Evolutionary conservation across 768 basidiomycete species (phyloP).

Genomic region (Lentinula edodes): DNA sequence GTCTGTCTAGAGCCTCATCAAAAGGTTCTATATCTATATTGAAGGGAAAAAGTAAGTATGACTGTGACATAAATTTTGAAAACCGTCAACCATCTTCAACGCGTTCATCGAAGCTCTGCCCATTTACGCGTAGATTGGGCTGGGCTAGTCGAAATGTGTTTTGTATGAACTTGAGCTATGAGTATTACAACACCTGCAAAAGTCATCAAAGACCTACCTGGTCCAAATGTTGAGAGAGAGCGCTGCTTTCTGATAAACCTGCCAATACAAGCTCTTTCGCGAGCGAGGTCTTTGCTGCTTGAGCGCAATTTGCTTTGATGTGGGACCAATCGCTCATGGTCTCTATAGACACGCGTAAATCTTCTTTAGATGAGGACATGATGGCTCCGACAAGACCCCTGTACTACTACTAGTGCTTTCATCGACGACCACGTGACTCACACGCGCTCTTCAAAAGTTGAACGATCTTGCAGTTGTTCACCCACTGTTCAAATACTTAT

Average conservation of each 20-base stretch:
- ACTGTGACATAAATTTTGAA: background rate
- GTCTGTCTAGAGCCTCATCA: slow-evolving; percentile 3
- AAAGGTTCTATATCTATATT: slow-evolving; percentile 1
- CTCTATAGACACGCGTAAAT: slow-evolving; percentile 3
- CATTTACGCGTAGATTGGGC: slow-evolving; percentile 6
- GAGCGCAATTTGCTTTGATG: background rate
- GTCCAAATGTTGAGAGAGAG: slow-evolving; percentile 4
- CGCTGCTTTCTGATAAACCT: background rate
- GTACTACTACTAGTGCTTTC: background rate
- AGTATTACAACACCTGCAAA: background rate
- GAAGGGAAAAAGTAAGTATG: background rate
- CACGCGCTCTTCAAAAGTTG: background rate
- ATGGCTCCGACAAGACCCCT: background rate
- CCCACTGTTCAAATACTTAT: background rate
- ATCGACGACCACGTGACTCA: background rate
- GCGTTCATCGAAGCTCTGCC: slow-evolving; percentile 1
- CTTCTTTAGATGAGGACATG: slow-evolving; percentile 2
- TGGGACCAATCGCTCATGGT: slow-evolving; percentile 2
- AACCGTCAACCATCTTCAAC: background rate
- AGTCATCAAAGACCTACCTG: background rate
- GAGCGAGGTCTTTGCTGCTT: background rate
- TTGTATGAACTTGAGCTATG: background rate
- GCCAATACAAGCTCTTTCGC: background rate
- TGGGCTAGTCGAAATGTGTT: slow-evolving; percentile 1
- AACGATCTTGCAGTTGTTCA: background rate